Evolutionary conservation across 192 early-diverging fungal species (phyloP).

Genomic region (Pilaira anomala): DNA sequence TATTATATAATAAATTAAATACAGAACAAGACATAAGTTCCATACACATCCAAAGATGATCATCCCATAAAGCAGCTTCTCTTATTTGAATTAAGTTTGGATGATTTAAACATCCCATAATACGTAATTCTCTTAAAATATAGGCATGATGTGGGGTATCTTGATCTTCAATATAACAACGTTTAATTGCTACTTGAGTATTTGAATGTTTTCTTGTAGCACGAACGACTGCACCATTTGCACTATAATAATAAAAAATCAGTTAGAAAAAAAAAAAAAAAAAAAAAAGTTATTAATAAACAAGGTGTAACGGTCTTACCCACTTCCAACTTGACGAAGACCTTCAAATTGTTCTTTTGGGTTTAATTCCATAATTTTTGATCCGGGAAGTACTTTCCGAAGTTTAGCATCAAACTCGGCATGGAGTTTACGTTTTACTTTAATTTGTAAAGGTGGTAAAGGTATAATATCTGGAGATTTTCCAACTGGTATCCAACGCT

Average conservation of each 20-base stretch:
- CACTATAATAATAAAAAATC: constrained; percentile 18
- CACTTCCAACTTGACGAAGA: constrained; percentile 28
- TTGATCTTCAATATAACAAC: constrained; percentile 40
- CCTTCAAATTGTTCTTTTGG: constrained; percentile 28
- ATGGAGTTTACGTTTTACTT: constrained; percentile 24
- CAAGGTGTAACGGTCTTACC: constrained; percentile 15
- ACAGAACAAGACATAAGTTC: constrained; percentile 42
- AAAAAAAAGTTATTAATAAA: background rate
- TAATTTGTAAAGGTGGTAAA: constrained; percentile 24
- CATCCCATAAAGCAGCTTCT: constrained; percentile 37
- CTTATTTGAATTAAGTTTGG: constrained; percentile 32
- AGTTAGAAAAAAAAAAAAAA: constrained; percentile 1
- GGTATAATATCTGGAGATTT: constrained; percentile 26
- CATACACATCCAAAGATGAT: constrained; percentile 46
- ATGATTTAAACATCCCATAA: constrained; percentile 40
- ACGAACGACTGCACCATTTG: constrained; percentile 37
- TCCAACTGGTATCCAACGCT: constrained; percentile 35
- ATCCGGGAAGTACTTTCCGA: constrained; percentile 25
- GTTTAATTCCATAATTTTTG: constrained; percentile 32
- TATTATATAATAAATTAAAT: constrained; percentile 37
- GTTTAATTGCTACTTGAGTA: constrained; percentile 37
- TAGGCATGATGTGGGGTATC: constrained; percentile 41
- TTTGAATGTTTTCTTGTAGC: constrained; percentile 31
- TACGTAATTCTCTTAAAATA: constrained; percentile 36
- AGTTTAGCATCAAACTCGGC: constrained; percentile 35